These are phyloP conservation scores for Rhizopus delemar DNA, from an alignment of 371 early-diverging fungal species.

Conservation along the genomic window DNA sequence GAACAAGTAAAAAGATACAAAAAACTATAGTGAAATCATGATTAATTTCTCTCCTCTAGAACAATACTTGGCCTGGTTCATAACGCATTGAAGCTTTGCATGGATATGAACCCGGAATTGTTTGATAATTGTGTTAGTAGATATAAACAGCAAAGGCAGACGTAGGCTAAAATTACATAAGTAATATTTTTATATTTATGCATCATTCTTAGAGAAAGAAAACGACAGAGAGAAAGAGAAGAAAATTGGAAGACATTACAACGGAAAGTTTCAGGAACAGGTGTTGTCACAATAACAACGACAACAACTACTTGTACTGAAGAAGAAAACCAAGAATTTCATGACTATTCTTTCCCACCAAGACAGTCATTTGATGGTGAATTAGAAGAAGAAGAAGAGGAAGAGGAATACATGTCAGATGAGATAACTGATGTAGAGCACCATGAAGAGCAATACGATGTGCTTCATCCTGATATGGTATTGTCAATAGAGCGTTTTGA, in stretches of 20 bases:
- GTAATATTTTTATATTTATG: not conserved
- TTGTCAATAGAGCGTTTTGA: not conserved
- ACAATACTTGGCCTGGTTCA: slow-evolving; percentile 93
- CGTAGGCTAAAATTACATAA: slow-evolving; percentile 53
- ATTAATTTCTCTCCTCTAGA: slow-evolving; percentile 36
- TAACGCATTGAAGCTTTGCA: slow-evolving; percentile 92
- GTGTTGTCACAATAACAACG: slow-evolving; percentile 24
- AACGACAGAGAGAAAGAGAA: slow-evolving; percentile 83
- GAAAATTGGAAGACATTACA: slow-evolving; percentile 84
- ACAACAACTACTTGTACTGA: slow-evolving; percentile 3
- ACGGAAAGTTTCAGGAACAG: slow-evolving; percentile 52
- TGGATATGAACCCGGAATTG: slow-evolving; percentile 91
- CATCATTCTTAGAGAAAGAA: slow-evolving; percentile 66
- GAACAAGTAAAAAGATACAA: slow-evolving; percentile 75
- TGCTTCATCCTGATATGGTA: slow-evolving; percentile 54
- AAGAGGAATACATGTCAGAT: slow-evolving; percentile 33
- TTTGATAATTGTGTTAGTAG: slow-evolving; percentile 91
- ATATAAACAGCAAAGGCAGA: slow-evolving; percentile 79
- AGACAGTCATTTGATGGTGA: slow-evolving; percentile 20
- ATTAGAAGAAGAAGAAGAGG: slow-evolving; percentile 7
- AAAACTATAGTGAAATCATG: not conserved
- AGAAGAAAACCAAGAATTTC: slow-evolving; percentile 4
- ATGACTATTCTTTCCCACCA: slow-evolving; percentile 31
- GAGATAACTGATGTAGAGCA: slow-evolving; percentile 31
- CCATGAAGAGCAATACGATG: slow-evolving; percentile 36